Conservation (phyloP, 73 alveolate genomes). For the Paramecium caudatum region DNA sequence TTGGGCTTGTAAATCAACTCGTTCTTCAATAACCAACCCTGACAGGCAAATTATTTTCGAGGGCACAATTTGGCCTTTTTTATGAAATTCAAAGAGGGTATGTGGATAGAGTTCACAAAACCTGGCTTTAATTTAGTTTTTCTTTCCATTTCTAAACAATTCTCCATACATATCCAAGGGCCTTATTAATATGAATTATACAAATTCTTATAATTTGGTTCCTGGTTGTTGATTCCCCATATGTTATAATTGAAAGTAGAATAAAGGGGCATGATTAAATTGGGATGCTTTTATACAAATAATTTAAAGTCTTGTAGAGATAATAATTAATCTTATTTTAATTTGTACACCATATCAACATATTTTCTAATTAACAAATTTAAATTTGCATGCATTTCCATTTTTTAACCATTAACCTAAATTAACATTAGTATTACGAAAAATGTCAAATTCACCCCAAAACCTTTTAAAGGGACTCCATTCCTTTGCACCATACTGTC, state of each 20-base stretch:
- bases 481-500: not conserved
- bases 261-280: not conserved
- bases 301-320: not conserved
- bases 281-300: conserved; percentile 50
- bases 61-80: not conserved
- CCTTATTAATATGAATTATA: conserved; percentile 28
- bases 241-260: conserved; percentile 45
- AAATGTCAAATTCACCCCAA: not conserved
- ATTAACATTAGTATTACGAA: not conserved
- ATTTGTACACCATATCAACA: conserved; percentile 40
- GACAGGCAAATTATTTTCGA: not conserved
- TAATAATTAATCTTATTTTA: conserved; percentile 20
- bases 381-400: conserved; percentile 7
- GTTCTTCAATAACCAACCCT: conserved; percentile 21
- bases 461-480: conserved; percentile 31
- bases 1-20: not conserved
- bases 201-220: not conserved
- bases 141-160: conserved; percentile 8
- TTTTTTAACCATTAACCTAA: conserved; percentile 53
- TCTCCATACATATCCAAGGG: not conserved
- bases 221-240: conserved; percentile 29
- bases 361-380: conserved; percentile 10
- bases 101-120: conserved; percentile 48
- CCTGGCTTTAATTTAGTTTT: not conserved
- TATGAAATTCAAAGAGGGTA: not conserved